Evolutionary conservation across 2,329 filamentous ascomycete genomes (phyloP), one percentile per base, ranked within the genome.

Genomic region (Talaromyces sp.): DNA sequence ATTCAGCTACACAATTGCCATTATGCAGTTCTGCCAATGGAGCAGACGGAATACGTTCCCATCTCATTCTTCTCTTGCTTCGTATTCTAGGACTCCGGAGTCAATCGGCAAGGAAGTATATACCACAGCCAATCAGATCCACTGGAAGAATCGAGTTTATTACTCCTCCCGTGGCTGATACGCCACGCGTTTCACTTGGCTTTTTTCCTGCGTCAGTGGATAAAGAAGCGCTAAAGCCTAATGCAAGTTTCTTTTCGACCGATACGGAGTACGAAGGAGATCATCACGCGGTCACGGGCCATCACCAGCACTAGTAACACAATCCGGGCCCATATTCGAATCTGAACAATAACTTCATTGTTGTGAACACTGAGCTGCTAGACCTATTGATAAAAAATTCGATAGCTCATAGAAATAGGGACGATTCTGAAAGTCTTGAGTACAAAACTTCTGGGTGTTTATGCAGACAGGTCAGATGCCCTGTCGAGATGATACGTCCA

Each of bases 141-240:
- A 48, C 17, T 25, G 45, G 45, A 13, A 35, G 28, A 48, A 48
- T 48, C 45, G 28, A 48, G 25, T 33, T 48, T 4, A 7, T 28
- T 28, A n/a, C 13, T 48, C 19, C 45, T 33, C 45, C n/a, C 28
- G 45, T 48, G 45, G 45, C 45, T 56, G 54, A 56, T 39, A 56
- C 54, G 50, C 36, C 46, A 45, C 35, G 31, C 54, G 54, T 56
- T 56, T 56, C 54, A 56, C 54, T 50, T 50, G 43, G 53, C 52
- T 37, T 28, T 52, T 28, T 25, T 8, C 25, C 36, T 55, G 11
- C 40, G 17, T 8, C 53, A n/a, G n/a, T 36, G 37, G 25, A 17
- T 50, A 9, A 31, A 31, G 13, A 17, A 11, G 28, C 35, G n/a
- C n/a, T n/a, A n/a, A n/a, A 33, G 25, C 25, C 43, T 33, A 48